Conservation (phyloP, 2,329 filamentous ascomycete species). For the Ceratocystis destructans region DNA sequence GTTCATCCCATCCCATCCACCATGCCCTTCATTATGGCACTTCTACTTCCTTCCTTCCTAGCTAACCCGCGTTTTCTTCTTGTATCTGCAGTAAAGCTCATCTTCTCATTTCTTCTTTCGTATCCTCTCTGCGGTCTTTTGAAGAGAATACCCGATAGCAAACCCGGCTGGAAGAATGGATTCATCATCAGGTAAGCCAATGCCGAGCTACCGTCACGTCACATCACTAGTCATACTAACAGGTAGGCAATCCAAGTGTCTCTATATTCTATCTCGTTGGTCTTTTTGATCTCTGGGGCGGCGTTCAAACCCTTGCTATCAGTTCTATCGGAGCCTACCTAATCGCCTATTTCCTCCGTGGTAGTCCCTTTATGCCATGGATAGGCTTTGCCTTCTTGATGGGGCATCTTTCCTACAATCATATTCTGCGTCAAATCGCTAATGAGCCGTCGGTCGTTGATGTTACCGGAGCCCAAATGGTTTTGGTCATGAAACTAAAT, state of each 20-base stretch:
- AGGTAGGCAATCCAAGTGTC: constrained; percentile 35
- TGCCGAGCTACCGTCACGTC: background rate
- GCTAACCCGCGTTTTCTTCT: constrained; percentile 2
- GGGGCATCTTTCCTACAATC: constrained; percentile 85
- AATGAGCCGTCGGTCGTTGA: constrained; percentile 57
- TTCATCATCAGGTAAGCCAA: constrained; percentile 60
- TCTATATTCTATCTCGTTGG: constrained; percentile 86
- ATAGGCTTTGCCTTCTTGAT: constrained; percentile 86
- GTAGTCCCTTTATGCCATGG: constrained; percentile 93
- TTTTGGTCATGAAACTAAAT: constrained; percentile 91
- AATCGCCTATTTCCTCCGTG: constrained; percentile 67
- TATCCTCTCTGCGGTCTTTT: constrained; percentile 81
- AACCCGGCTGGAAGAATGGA: constrained; percentile 71
- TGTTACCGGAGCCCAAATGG: constrained; percentile 95
- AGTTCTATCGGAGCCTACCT: constrained; percentile 67
- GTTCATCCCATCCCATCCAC: constrained; percentile 20
- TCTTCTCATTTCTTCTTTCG: constrained; percentile 78
- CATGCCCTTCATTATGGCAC: background rate
- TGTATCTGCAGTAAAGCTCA: constrained; percentile 64
- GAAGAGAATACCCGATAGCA: constrained; percentile 77
- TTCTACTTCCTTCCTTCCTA: background rate
- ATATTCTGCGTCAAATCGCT: constrained; percentile 65
- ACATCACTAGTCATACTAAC: background rate
- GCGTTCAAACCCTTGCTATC: constrained; percentile 63
- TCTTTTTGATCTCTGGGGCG: constrained; percentile 83